These are phyloP conservation scores for Perkinsus chesapeaki DNA, from an alignment of 169 alveolate genomes.

Conservation along the genomic window DNA sequence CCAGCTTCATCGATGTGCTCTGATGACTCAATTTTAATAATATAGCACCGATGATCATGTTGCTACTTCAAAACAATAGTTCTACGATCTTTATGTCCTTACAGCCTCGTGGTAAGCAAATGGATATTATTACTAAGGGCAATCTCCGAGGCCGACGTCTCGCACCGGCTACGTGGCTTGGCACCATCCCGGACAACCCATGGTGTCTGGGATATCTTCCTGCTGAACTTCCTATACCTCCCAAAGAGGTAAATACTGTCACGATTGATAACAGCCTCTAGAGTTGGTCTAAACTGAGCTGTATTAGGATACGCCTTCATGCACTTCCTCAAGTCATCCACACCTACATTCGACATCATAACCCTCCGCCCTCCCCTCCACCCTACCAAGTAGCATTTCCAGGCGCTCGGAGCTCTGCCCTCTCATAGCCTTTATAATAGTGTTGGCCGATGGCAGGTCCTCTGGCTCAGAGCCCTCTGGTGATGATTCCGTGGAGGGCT, in stretches of 20 bases:
- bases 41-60: too few species aligned
- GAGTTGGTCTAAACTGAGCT: background rate
- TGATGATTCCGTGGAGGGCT: background rate
- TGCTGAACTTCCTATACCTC: conserved; percentile 56
- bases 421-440: background rate
- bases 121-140: background rate
- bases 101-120: too few species aligned
- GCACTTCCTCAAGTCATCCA: background rate
- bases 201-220: conserved; percentile 62
- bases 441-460: background rate
- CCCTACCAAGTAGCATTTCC: background rate
- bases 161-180: conserved; percentile 28
- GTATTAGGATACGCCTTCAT: background rate
- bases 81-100: too few species aligned
- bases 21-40: too few species aligned
- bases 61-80: too few species aligned
- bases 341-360: background rate
- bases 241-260: conserved; percentile 34
- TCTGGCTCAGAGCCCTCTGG: background rate
- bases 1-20: too few species aligned
- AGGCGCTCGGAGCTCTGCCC: background rate
- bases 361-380: background rate
- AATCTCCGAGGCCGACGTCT: conserved; percentile 16
- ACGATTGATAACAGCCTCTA: background rate
- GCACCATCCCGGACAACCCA: conserved; percentile 52